These are phyloP conservation scores for Cryptococcus amylolentus DNA, from an alignment of 1,284 basidiomycete species.

Conservation along the genomic window DNA sequence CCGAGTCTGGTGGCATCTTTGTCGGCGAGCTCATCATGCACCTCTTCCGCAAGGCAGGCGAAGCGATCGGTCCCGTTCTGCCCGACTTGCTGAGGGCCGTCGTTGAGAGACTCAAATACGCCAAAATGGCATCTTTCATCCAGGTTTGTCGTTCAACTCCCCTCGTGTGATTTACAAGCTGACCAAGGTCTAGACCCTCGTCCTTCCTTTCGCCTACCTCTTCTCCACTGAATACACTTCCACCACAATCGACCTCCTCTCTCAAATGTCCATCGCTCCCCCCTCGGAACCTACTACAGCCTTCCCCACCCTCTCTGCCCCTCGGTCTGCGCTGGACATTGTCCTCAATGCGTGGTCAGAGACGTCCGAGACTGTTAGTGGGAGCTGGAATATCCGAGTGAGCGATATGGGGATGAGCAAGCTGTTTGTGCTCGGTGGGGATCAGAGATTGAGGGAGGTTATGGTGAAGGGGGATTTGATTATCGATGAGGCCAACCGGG, in stretches of 20 bases:
- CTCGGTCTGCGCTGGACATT: slow-evolving; percentile 62
- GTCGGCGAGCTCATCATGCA: slow-evolving; percentile 94
- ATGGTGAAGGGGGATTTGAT: slow-evolving; percentile 91
- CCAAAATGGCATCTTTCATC: slow-evolving; percentile 81
- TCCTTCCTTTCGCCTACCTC: slow-evolving; percentile 89
- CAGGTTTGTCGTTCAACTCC: slow-evolving; percentile 56
- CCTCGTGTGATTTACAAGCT: neutral
- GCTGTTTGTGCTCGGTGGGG: slow-evolving; percentile 61
- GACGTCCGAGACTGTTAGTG: slow-evolving; percentile 87
- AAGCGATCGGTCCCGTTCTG: slow-evolving; percentile 62
- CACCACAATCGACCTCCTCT: slow-evolving; percentile 69
- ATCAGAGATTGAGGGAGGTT: slow-evolving; percentile 58
- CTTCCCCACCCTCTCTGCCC: neutral
- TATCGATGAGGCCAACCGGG: slow-evolving; percentile 68
- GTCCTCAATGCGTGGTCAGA: slow-evolving; percentile 89
- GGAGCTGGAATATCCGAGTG: slow-evolving; percentile 84
- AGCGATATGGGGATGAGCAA: slow-evolving; percentile 77
- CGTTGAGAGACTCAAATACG: slow-evolving; percentile 70
- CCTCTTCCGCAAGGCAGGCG: slow-evolving; percentile 72
- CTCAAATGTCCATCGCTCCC: slow-evolving; percentile 55
- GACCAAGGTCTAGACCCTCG: slow-evolving; percentile 60
- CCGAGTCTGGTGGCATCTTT: slow-evolving; percentile 80
- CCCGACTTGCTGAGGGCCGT: slow-evolving; percentile 82
- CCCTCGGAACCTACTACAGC: slow-evolving; percentile 50
- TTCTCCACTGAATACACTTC: slow-evolving; percentile 73